phyloP scores from a whole-genome alignment of 2,329 filamentous ascomycete species.

The Niveomyces coronatus region DNA sequence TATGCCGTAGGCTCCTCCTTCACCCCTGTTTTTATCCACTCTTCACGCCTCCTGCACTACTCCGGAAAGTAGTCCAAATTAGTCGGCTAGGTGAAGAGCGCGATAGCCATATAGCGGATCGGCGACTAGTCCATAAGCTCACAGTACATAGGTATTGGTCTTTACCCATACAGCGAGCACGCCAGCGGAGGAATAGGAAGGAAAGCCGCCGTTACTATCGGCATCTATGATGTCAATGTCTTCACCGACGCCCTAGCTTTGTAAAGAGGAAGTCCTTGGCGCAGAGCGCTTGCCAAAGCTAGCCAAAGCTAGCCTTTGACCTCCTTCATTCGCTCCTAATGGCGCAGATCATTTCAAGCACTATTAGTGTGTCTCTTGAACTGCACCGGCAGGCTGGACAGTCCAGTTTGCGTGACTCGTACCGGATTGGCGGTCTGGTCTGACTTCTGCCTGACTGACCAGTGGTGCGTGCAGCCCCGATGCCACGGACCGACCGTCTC shows the following conservation, averaged over 20 bases:
- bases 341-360: too few species aligned
- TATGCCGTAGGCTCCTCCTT: neutral
- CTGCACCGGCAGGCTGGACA: too few species aligned
- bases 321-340: too few species aligned
- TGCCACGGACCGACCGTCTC: too few species aligned
- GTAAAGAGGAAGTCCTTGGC: neutral
- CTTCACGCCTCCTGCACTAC: neutral
- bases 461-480: too few species aligned
- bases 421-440: too few species aligned
- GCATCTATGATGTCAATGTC: neutral
- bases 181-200: neutral
- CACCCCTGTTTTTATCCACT: neutral
- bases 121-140: neutral
- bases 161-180: neutral
- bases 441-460: too few species aligned
- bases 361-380: too few species aligned
- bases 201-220: neutral
- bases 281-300: neutral
- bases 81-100: neutral
- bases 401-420: too few species aligned
- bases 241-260: neutral
- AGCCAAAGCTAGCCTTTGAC: neutral
- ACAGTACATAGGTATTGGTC: neutral
- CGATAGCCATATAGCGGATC: neutral
- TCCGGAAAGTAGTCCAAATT: neutral